Base-by-base conservation (phyloP, 176 grass and related monocot genomes). In the Carex scoparia region DNA sequence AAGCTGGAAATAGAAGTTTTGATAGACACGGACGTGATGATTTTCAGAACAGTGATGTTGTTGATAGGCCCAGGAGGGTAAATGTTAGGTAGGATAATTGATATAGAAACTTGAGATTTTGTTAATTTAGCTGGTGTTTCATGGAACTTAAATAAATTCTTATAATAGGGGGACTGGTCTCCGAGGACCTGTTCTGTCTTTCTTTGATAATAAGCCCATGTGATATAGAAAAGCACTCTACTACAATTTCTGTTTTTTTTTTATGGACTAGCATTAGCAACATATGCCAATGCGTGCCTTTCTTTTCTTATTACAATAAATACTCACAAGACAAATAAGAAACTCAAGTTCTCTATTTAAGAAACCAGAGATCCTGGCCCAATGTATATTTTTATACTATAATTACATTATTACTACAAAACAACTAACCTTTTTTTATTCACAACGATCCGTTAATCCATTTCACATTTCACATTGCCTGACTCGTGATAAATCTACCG, bases 31-130 rank as follows among this genome's bases (percentile, higher is more conserved):
- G 23, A 87, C 80, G 44, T 80, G 68, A 65, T 85, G 33, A 40
- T 68, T 79, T 86, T 65, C 14, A 7, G 9, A 48, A 65, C 61
- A 81, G 19, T 86, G 31, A 89, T 69, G 37, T 70, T 42, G 80
- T 61, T 66, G 80, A 84, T 71, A 87, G 54, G 65, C 74, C 87
- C 18, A 80, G 81, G 49, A 12, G 15, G 79, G 70, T 66, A 54
- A 91, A 87, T 10, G 66, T 35, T 78, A 84, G 88, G 79, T 87
- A 89, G 61, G 57, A 80, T 51, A 85, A 61, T 62, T 12, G 3
- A 7, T 53, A 87, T 32, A 74, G 16, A 51, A 7, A 11, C 80
- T 59, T 27, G 0, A 42, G 57, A 71, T 75, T 75, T 53, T 76
- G 46, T 55, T 72, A 72, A 10, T 23, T 48, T 23, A 27, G 18